These are phyloP conservation scores for Toxoplasma gondii DNA, from an alignment of 169 alveolate genomes.

Conservation along the genomic window DNA sequence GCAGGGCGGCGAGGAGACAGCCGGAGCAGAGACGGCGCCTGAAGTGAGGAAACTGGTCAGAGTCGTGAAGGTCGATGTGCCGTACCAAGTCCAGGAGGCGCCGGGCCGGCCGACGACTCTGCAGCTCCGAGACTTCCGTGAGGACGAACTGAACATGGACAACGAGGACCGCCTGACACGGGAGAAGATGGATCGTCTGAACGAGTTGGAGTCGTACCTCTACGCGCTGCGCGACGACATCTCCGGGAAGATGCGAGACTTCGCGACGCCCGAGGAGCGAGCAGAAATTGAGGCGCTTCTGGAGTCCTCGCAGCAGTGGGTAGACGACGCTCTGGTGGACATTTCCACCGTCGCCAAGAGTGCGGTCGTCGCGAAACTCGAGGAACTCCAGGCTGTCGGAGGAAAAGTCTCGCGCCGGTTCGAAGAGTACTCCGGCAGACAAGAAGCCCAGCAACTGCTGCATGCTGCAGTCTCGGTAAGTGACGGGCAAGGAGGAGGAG, in stretches of 20 bases:
- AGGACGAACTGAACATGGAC: conserved; percentile 69
- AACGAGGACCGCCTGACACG: conserved; percentile 67
- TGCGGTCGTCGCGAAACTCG: conserved; percentile 59
- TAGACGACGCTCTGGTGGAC: conserved; percentile 64
- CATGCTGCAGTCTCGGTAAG: conserved; percentile 14
- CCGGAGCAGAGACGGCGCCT: neutral
- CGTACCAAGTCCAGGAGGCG: neutral
- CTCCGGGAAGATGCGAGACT: neutral
- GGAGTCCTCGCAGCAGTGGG: conserved; percentile 73
- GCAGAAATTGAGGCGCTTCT: neutral
- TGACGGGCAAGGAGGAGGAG: too few species aligned
- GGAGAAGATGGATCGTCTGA: conserved; percentile 71
- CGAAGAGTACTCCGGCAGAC: neutral
- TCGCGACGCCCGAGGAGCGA: conserved; percentile 11
- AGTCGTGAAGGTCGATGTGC: conserved; percentile 29
- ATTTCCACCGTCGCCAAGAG: conserved; percentile 54
- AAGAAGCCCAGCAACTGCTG: conserved; percentile 22
- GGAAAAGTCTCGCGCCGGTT: neutral
- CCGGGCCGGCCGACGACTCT: conserved; percentile 17
- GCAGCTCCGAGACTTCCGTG: conserved; percentile 42
- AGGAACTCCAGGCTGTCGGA: conserved; percentile 39
- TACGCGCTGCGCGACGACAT: conserved; percentile 58
- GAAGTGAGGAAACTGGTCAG: neutral
- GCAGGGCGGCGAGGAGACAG: conserved; percentile 25
- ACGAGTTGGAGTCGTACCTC: conserved; percentile 74